Percentiles rank a stretch among this genome's conserved stretches.
Conservation (phyloP, 495 filamentous ascomycete genomes). For the Podospora pseudocomata region DNA sequence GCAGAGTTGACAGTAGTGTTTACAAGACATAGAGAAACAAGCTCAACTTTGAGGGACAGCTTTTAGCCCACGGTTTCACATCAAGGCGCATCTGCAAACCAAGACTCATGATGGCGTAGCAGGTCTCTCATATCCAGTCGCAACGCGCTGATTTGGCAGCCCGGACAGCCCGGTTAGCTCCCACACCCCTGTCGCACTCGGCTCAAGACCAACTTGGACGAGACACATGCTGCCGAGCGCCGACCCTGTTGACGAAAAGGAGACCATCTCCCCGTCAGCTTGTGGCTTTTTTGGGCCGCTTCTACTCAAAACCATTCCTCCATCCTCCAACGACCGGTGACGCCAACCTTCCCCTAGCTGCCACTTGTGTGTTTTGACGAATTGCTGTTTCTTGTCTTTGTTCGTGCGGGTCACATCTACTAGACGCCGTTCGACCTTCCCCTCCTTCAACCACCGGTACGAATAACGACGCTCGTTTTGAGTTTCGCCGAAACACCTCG, state of each 20-base stretch:
- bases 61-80: background rate
- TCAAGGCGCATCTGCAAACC: background rate
- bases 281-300: constrained; percentile 13
- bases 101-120: background rate
- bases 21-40: background rate
- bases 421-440: background rate
- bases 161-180: constrained; percentile 13
- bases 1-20: background rate
- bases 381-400: constrained; percentile 7
- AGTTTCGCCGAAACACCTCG: background rate
- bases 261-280: constrained; percentile 12
- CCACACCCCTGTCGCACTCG: constrained; percentile 24
- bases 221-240: constrained; percentile 31
- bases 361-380: constrained; percentile 3
- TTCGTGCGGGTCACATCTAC: background rate
- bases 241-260: constrained; percentile 27
- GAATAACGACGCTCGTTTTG: background rate
- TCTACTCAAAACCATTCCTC: constrained; percentile 8
- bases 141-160: background rate
- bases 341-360: background rate
- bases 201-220: constrained; percentile 14
- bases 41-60: background rate
- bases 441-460: background rate
- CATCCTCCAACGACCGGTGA: constrained; percentile 12
- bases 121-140: background rate